Base-by-base conservation (phyloP, 805 yeast species). In the Myxozyma monticola region DNA sequence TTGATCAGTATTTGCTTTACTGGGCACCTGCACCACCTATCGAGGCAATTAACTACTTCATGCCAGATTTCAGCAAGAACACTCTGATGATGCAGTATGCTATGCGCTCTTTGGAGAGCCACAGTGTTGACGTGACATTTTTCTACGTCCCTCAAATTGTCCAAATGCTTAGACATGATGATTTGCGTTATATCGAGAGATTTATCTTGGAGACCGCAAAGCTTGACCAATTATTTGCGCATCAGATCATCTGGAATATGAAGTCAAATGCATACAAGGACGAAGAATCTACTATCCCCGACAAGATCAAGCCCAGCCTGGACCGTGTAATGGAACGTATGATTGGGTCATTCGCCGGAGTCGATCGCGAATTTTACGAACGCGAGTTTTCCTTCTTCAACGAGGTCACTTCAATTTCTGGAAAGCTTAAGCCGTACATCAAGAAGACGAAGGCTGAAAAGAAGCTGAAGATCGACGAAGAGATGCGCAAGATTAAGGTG, bases 141-240 rank as follows among this genome's bases (percentile, higher is more conserved):
- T 93, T 95, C 67, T 93, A 95, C 64, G 98, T 93, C 45, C 99
- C 99, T 1, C 99, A 93, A 67, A 88, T 93, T 68, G 99, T 93
- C 18, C 99, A 93, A 70, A 78, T 88, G 56, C 75, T 93, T 60
- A 78, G 98, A 57, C 84, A 83, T 65, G 99, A 93, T 65, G 68
- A 69, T 9, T 72, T 79, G 38, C 98, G 97, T 0, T 90, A 88
- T 61, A 95, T 91, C 38, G 88, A 87, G 60, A 77, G 88, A 60
- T 88, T 86, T 65, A 89, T 93, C 56, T 71, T 91, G 48, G 98
- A 93, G 66, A 88, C 97, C 1, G 97, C 96, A 1, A 83, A 85
- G 64, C 87, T 89, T 12, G 84, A 93, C 24, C 95, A 87, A 59
- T 73, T 91, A 55, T 93, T 93, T 74, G 90, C 98, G 0, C 99